A percentile compares a stretch with the other conserved stretches of the same genome.
phyloP scores from a whole-genome alignment of 1,139 yeast species.

The Diutina mesorugosa region DNA sequence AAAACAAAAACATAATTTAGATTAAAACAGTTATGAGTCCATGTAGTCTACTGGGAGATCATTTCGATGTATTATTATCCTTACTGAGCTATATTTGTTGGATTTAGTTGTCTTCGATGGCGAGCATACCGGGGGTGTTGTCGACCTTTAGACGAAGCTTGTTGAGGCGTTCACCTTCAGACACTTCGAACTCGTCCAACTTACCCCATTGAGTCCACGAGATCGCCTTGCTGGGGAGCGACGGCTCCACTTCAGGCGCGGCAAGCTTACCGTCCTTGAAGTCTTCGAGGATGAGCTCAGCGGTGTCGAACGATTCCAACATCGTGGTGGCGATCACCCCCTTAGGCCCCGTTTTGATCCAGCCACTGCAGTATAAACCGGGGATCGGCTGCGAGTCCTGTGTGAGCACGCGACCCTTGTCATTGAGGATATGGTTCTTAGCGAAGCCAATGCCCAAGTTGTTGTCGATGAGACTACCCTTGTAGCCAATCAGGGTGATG shows the following conservation, averaged over 20 bases:
- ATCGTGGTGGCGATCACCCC: slow-evolving; percentile 92
- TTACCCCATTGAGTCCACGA: slow-evolving; percentile 66
- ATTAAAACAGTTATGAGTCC: too few species aligned
- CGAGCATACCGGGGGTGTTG: slow-evolving; percentile 36
- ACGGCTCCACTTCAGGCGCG: slow-evolving; percentile 6
- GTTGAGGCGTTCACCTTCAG: slow-evolving; percentile 31
- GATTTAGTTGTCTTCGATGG: slow-evolving; percentile 7
- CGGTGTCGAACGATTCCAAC: slow-evolving; percentile 72
- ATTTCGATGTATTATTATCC: too few species aligned
- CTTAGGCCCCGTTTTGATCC: slow-evolving; percentile 82
- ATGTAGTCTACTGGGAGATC: neutral
- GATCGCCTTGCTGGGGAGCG: slow-evolving; percentile 18
- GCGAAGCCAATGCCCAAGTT: slow-evolving; percentile 53
- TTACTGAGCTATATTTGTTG: neutral
- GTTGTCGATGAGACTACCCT: slow-evolving; percentile 49
- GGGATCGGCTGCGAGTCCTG: slow-evolving; percentile 20
- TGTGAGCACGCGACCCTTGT: slow-evolving; percentile 43
- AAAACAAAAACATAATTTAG: too few species aligned
- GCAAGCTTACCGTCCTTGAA: slow-evolving; percentile 22
- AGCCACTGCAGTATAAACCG: slow-evolving; percentile 66
- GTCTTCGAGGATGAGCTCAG: slow-evolving; percentile 51
- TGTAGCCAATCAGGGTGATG: slow-evolving; percentile 77
- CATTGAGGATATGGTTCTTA: slow-evolving; percentile 32
- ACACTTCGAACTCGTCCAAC: slow-evolving; percentile 41
- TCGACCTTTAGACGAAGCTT: slow-evolving; percentile 50